Evolutionary conservation across 805 yeast genomes (phyloP).

Genomic region (Blastobotrys terrestris): DNA sequence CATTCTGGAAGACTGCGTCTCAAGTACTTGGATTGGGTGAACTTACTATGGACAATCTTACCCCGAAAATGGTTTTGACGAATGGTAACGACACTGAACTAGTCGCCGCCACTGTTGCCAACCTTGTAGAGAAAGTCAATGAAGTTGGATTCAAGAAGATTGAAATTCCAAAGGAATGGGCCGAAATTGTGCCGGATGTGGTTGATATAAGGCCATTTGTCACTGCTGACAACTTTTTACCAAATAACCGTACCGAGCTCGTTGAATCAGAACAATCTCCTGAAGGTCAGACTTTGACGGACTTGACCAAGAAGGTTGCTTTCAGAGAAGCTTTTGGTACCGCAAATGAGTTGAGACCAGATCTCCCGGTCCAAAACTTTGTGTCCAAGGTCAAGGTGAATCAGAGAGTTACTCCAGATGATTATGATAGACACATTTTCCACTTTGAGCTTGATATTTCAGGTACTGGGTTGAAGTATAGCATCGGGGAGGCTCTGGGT

Average conservation of each 20-base stretch:
- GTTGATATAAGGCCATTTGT: constrained; percentile 23
- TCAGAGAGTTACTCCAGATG: constrained; percentile 82
- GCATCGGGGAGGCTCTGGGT: constrained; percentile 95
- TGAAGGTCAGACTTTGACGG: constrained; percentile 41
- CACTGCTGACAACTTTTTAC: constrained; percentile 21
- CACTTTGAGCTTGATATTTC: constrained; percentile 89
- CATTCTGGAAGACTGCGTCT: constrained; percentile 63
- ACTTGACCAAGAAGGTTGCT: constrained; percentile 61
- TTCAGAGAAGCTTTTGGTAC: constrained; percentile 76
- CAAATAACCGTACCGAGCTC: constrained; percentile 14
- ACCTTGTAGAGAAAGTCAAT: constrained; percentile 31
- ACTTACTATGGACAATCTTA: constrained; percentile 52
- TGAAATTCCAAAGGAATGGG: constrained; percentile 38
- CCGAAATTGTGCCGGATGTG: constrained; percentile 16
- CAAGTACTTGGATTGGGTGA: constrained; percentile 39
- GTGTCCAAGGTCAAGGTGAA: constrained; percentile 87
- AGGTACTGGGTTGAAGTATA: constrained; percentile 86
- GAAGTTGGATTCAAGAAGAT: constrained; percentile 23
- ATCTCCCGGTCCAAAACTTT: constrained; percentile 75
- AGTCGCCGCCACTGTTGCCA: constrained; percentile 47
- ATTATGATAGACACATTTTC: constrained; percentile 91
- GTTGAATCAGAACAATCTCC: constrained; percentile 26
- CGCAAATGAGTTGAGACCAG: constrained; percentile 70
- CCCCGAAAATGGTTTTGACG: constrained; percentile 71
- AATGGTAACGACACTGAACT: constrained; percentile 80